Evolutionary conservation across 129 eudicot species (phyloP).

Genomic region (Flaveria ramosissima): DNA sequence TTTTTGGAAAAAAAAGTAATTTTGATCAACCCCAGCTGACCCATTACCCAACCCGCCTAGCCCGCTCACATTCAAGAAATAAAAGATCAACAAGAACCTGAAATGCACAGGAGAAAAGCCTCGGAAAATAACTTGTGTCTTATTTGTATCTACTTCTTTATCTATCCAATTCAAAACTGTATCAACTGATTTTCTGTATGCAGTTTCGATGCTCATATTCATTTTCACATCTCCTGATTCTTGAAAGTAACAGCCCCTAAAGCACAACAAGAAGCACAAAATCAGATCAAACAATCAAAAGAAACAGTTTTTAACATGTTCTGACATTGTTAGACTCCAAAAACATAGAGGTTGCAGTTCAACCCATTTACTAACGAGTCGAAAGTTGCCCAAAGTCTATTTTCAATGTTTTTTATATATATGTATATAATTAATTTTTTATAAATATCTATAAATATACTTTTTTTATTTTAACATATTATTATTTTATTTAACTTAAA

Average conservation of each 20-base stretch:
- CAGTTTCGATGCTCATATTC: constrained; percentile 76
- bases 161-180: constrained; percentile 66
- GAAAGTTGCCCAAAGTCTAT: neutral
- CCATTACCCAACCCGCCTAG: neutral
- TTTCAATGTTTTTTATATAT: neutral
- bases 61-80: neutral
- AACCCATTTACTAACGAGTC: neutral
- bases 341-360: neutral
- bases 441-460: too few relatives aligned
- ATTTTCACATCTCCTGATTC: constrained; percentile 68
- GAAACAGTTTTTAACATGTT: neutral
- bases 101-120: constrained; percentile 94
- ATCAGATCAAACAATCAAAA: constrained; percentile 19
- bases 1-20: neutral
- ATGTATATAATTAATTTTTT: too few relatives aligned
- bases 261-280: constrained; percentile 17
- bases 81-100: constrained; percentile 48
- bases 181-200: constrained; percentile 61
- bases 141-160: constrained; percentile 56
- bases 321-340: neutral
- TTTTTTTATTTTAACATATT: too few relatives aligned
- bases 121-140: constrained; percentile 75
- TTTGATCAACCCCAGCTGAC: neutral
- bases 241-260: constrained; percentile 91
- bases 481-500: too few relatives aligned